Conservation (phyloP, 495 filamentous ascomycete species). For the Penicillium fimorum region DNA sequence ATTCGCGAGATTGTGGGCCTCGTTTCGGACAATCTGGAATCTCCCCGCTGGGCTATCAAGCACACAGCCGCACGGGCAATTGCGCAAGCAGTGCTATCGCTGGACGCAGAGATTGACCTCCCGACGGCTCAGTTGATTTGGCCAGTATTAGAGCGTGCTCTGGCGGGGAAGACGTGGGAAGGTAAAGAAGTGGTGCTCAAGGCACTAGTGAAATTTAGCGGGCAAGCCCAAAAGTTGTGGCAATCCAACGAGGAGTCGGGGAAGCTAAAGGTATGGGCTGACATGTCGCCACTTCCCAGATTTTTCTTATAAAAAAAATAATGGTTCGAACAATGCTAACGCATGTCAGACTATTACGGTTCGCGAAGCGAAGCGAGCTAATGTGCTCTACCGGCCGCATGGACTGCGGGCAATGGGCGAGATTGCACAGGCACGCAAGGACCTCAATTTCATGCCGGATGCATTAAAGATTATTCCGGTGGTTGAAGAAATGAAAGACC, state of each 20-base stretch:
- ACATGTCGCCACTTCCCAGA: conserved; percentile 3
- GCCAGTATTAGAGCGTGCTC: conserved; percentile 75
- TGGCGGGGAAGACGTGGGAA: conserved; percentile 86
- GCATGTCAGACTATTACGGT: conserved; percentile 56
- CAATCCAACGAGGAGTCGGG: conserved; percentile 43
- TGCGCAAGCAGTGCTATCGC: conserved; percentile 65
- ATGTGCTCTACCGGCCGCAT: conserved; percentile 72
- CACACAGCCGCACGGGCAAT: conserved; percentile 80
- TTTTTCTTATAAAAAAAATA: no score
- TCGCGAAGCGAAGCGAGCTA: conserved; percentile 88
- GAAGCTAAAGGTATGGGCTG: conserved; percentile 49
- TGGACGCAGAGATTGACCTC: conserved; percentile 56
- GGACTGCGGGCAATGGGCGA: conserved; percentile 71
- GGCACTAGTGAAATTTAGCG: conserved; percentile 75
- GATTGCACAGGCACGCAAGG: conserved; percentile 60
- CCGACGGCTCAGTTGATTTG: conserved; percentile 65
- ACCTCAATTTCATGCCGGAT: conserved; percentile 66
- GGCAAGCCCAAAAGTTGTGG: conserved; percentile 61
- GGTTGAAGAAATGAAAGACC: conserved; percentile 53
- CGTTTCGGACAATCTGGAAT: conserved; percentile 63
- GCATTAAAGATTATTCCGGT: conserved; percentile 62
- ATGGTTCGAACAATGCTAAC: conserved; percentile 21
- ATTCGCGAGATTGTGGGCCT: conserved; percentile 76
- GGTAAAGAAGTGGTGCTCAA: conserved; percentile 89
- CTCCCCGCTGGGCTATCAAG: conserved; percentile 83